Conservation (phyloP, 306 rosid genomes). For the Malus sylvestris region DNA sequence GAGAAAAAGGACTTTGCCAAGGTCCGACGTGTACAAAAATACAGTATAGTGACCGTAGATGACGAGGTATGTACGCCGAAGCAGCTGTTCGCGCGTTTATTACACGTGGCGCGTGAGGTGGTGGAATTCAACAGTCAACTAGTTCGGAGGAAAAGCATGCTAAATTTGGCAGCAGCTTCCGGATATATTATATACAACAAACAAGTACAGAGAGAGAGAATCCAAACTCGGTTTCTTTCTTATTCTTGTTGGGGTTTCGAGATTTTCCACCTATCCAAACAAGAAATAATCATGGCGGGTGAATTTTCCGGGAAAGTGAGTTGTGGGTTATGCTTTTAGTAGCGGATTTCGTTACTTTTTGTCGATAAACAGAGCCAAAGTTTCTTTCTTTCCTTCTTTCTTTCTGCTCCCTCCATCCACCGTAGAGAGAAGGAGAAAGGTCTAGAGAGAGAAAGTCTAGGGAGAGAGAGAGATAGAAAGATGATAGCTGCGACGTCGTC, state of each 20-base stretch:
- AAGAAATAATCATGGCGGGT: conserved; percentile 6
- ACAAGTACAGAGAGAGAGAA: background rate
- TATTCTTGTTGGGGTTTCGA: conserved; percentile 38
- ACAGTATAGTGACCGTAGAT: background rate
- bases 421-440: conserved; percentile 23
- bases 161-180: background rate
- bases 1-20: background rate
- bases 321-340: conserved; percentile 1
- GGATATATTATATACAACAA: background rate
- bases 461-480: background rate
- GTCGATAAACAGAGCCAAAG: background rate
- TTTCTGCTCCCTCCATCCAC: conserved; percentile 4
- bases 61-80: background rate
- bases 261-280: conserved; percentile 22
- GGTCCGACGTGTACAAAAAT: background rate
- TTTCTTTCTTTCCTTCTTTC: background rate
- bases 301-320: conserved; percentile 25
- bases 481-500: conserved; percentile 30
- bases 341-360: background rate
- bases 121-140: background rate
- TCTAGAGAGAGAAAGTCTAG: background rate
- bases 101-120: conserved; percentile 8
- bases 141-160: background rate
- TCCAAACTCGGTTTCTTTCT: background rate
- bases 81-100: background rate